Evolutionary conservation across 345 rosid genomes (phyloP), one percentile per base, ranked within the genome.

Genomic region (Trapa bicornis): DNA sequence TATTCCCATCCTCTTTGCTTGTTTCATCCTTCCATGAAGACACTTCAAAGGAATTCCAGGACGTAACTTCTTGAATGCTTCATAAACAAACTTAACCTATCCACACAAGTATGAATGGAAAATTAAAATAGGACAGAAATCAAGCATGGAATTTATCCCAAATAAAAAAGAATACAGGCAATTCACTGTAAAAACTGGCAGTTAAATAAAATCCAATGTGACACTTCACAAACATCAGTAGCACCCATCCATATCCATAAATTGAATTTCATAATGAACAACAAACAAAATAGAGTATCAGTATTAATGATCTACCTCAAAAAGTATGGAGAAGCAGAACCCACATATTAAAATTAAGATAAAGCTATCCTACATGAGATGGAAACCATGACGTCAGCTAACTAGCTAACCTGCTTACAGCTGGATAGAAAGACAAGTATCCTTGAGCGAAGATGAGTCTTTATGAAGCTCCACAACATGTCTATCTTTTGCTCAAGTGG

Each of bases 1-100:
- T 56, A 94, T 86, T 65, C 83, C 87, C 95, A 81, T 77, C 70
- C 97, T 86, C 73, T 69, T 86, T 66, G 84, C 89, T 73, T 94
- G 99, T 74, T 88, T 90, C 97, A 94, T 91, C 80, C 86, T 88
- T 75, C 99, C 99, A 80, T 94, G 96, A 43, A 94, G 92, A 77
- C 95, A 83, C 73, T 86, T 94, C 77, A 94, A 79, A 61, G 97
- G 97, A 72, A 90, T 83, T 67, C 99, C 99, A 66, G 99, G 99
- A 38, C 85, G 94, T 77, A 94, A 75, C 79, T 86, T 91, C 86
- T 87, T 94, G 76, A 94, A 94, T 64, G 95, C 94, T 78, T 91
- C 97, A 79, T 76, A 86, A 79, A 83, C 96, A 84, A 91, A 94
- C 78, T 81, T 90, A 66, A 91, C 97, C 99, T 94, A 68, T 76